Evolutionary conservation across 495 filamentous ascomycete species (phyloP).

Genomic region (Coniosporium apollinis): DNA sequence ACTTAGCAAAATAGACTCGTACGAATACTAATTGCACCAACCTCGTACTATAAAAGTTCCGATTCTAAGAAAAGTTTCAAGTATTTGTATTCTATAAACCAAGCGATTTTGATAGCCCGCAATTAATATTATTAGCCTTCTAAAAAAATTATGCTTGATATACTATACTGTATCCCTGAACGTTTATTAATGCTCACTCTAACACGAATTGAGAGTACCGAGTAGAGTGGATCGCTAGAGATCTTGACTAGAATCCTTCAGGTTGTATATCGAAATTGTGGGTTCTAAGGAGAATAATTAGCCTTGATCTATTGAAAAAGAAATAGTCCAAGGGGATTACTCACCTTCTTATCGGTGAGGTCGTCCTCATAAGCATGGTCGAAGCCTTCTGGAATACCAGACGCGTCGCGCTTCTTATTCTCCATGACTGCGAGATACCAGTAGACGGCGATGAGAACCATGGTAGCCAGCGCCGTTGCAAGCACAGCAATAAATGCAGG

Average conservation of each 20-base stretch:
- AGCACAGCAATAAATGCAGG: slow-evolving; percentile 26
- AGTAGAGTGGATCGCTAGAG: not conserved
- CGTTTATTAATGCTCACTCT: not conserved
- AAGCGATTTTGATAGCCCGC: not conserved
- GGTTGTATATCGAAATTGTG: slow-evolving; percentile 23
- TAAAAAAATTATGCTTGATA: not conserved
- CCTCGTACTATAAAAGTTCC: not conserved
- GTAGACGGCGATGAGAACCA: slow-evolving; percentile 20
- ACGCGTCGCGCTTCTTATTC: slow-evolving; percentile 18
- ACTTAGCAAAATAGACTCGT: not conserved
- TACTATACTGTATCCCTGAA: not conserved
- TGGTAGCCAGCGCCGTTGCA: slow-evolving; percentile 20
- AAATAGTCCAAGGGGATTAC: not conserved
- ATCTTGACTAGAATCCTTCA: not conserved
- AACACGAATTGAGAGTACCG: not conserved
- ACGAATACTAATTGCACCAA: not conserved
- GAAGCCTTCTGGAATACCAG: slow-evolving; percentile 19
- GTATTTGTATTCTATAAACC: not conserved
- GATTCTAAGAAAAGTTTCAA: not conserved
- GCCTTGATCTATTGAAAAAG: not conserved
- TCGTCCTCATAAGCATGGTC: slow-evolving; percentile 31
- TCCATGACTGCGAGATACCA: slow-evolving; percentile 21
- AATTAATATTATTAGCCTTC: not conserved
- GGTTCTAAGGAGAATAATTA: slow-evolving; percentile 15
- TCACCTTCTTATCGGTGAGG: slow-evolving; percentile 22